Evolutionary conservation across 169 alveolate species (phyloP).

Genomic region (Eimeria acervulina): DNA sequence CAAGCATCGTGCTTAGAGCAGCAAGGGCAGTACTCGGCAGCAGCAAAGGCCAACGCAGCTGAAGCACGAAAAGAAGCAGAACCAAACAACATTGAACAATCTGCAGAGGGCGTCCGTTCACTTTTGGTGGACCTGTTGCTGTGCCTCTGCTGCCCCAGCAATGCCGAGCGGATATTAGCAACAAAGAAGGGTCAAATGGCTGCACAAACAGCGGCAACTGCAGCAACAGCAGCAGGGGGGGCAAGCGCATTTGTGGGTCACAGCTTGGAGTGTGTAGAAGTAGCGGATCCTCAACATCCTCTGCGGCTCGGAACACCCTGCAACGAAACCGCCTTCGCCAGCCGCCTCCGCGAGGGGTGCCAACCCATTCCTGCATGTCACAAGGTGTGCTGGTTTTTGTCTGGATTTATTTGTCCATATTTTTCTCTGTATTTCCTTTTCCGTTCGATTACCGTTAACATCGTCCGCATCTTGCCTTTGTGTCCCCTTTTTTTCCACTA

Average conservation of each 20-base stretch:
- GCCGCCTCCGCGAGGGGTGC: constrained; percentile 52
- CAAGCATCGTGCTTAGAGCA: not conserved
- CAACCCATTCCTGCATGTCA: constrained; percentile 64
- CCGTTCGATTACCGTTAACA: no score
- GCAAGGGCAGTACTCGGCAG: not conserved
- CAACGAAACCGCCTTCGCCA: constrained; percentile 39
- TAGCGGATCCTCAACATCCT: constrained; percentile 78
- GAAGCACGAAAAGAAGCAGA: not conserved
- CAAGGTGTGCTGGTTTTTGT: constrained; percentile 28
- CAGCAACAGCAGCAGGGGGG: not conserved
- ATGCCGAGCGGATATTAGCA: not conserved
- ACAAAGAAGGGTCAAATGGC: not conserved
- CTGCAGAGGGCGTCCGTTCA: not conserved
- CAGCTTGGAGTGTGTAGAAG: constrained; percentile 38
- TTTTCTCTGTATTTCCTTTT: not conserved
- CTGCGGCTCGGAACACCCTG: constrained; percentile 79
- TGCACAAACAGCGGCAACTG: constrained; percentile 17
- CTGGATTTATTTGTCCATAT: not conserved
- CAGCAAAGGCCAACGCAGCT: not conserved
- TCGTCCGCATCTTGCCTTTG: no score
- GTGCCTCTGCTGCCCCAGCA: constrained; percentile 32
- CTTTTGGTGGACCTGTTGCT: constrained; percentile 30
- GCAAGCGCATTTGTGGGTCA: constrained; percentile 13
- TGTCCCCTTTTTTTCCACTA: not conserved
- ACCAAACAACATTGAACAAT: not conserved